Conservation (phyloP, 306 rosid genomes). For the Glycyrrhiza uralensis region DNA sequence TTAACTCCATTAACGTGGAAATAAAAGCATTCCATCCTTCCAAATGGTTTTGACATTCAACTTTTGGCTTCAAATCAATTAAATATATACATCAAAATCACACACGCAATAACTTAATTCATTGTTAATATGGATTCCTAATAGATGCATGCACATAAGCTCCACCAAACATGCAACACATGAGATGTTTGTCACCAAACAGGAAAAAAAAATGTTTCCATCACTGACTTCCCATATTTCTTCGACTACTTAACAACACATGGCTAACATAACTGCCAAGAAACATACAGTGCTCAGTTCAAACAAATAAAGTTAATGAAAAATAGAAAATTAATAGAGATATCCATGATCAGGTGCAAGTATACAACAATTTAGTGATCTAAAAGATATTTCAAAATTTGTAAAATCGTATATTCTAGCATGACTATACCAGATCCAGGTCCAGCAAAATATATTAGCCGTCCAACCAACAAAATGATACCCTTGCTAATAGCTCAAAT, state of each 20-base stretch:
- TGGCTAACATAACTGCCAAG: neutral
- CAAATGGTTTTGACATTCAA: neutral
- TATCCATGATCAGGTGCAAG: neutral
- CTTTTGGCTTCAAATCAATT: neutral
- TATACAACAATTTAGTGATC: neutral
- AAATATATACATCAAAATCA: neutral
- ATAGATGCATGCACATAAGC: neutral
- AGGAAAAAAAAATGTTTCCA: neutral
- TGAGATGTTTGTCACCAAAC: neutral
- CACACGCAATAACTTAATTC: neutral
- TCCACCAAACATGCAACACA: neutral
- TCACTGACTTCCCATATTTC: neutral
- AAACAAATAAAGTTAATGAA: neutral
- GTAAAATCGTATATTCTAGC: neutral
- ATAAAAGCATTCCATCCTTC: neutral
- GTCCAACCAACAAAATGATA: neutral
- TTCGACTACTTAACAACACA: neutral
- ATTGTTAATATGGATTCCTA: neutral
- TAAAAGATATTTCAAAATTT: neutral
- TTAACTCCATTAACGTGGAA: neutral
- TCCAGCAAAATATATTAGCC: neutral
- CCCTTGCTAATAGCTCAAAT: neutral
- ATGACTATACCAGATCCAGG: neutral
- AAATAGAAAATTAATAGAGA: neutral
- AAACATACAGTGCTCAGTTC: neutral